Evolutionary conservation across 2,329 filamentous ascomycete species (phyloP).

Genomic region (Zalaria sp.): DNA sequence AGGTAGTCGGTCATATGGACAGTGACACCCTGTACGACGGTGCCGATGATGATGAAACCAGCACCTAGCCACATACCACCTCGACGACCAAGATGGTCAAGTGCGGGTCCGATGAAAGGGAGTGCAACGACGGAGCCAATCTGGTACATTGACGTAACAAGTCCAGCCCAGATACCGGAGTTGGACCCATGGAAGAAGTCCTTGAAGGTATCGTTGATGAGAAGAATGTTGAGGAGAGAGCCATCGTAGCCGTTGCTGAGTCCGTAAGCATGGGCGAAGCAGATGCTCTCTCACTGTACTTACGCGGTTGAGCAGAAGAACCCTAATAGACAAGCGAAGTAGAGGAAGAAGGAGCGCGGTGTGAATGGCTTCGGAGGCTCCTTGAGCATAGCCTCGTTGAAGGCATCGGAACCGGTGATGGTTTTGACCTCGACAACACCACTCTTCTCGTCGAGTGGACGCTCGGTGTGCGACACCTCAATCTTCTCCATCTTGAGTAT

Average conservation of each 20-base stretch:
- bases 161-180: slow-evolving; percentile 28
- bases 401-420: slow-evolving; percentile 38
- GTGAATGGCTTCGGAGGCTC: slow-evolving; percentile 28
- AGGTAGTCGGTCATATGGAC: slow-evolving; percentile 21
- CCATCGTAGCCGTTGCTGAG: slow-evolving; percentile 41
- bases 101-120: slow-evolving; percentile 31
- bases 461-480: no score
- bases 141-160: slow-evolving; percentile 33
- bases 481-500: no score
- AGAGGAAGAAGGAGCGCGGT: slow-evolving; percentile 12
- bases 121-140: slow-evolving; percentile 31
- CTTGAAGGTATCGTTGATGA: slow-evolving; percentile 33
- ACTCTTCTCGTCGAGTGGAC: background rate
- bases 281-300: no score
- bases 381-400: slow-evolving; percentile 40
- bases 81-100: slow-evolving; percentile 35
- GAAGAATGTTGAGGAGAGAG: slow-evolving; percentile 38
- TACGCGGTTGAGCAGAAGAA: slow-evolving; percentile 34
- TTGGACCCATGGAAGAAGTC: slow-evolving; percentile 26
- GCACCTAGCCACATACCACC: slow-evolving; percentile 34
- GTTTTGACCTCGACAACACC: slow-evolving; percentile 25
- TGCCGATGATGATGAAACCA: slow-evolving; percentile 49
- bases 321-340: slow-evolving; percentile 14
- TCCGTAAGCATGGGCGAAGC: no score
- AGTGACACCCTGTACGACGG: slow-evolving; percentile 32